Evolutionary conservation across 257 asterid genomes (phyloP).

Genomic region (Anisodus tanguticus): DNA sequence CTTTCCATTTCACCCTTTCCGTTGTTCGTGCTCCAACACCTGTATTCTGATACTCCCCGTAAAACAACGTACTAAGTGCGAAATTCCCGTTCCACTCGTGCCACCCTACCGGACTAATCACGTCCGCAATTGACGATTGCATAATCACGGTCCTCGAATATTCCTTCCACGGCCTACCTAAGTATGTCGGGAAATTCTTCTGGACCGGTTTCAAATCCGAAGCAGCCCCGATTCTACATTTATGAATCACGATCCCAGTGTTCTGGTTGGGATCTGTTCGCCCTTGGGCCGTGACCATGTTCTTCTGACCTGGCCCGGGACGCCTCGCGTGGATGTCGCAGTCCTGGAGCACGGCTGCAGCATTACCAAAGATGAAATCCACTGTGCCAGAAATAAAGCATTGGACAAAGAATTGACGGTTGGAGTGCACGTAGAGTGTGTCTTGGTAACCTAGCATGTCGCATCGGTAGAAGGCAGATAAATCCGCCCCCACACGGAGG

Average conservation of each 20-base stretch:
- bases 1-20: constrained; percentile 43
- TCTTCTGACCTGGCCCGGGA: constrained; percentile 44
- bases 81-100: constrained; percentile 44
- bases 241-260: constrained; percentile 45
- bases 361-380: constrained; percentile 49
- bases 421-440: constrained; percentile 45
- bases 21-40: constrained; percentile 45
- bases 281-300: constrained; percentile 49
- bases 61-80: constrained; percentile 39
- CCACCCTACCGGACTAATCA: constrained; percentile 45
- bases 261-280: constrained; percentile 44
- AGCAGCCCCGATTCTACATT: constrained; percentile 40
- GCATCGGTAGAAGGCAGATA: constrained; percentile 45
- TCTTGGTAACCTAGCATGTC: constrained; percentile 45
- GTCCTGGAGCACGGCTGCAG: constrained; percentile 41
- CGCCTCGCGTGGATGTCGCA: constrained; percentile 44
- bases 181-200: constrained; percentile 34
- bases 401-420: constrained; percentile 42
- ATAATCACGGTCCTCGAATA: constrained; percentile 42
- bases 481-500: constrained; percentile 43
- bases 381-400: constrained; percentile 44
- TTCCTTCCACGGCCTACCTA: constrained; percentile 41
- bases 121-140: constrained; percentile 39
- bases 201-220: constrained; percentile 38
- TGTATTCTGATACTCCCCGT: constrained; percentile 43